Percentiles rank a stretch among this genome's conserved stretches.
These are phyloP conservation scores for Aspergillus sergii DNA, from an alignment of 2,329 filamentous ascomycete genomes.

Conservation along the genomic window DNA sequence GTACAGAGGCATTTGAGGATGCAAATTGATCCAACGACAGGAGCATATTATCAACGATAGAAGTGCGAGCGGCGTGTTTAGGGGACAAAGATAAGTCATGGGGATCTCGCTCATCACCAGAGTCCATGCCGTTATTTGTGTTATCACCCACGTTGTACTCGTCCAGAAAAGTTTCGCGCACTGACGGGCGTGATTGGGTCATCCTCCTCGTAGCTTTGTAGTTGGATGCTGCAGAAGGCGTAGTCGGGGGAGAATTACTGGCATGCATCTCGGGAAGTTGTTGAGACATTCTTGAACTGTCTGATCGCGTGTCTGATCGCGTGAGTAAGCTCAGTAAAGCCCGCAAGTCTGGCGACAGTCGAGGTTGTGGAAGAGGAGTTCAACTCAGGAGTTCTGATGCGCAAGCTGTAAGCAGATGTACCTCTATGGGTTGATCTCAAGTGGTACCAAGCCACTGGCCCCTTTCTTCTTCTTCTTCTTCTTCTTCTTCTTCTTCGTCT, in stretches of 20 bases:
- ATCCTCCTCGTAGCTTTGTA: slow-evolving; percentile 33
- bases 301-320: slow-evolving; percentile 11
- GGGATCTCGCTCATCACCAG: slow-evolving; percentile 44
- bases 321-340: slow-evolving; percentile 16
- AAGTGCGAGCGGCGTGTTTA: slow-evolving; percentile 78
- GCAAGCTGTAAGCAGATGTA: neutral
- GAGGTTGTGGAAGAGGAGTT: neutral
- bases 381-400: neutral
- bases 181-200: slow-evolving; percentile 34
- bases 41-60: slow-evolving; percentile 93
- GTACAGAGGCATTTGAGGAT: slow-evolving; percentile 37
- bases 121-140: slow-evolving; percentile 36
- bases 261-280: slow-evolving; percentile 27
- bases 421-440: neutral
- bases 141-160: slow-evolving; percentile 36
- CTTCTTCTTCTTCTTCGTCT: neutral
- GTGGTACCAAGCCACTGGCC: neutral
- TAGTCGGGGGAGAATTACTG: slow-evolving; percentile 41
- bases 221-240: slow-evolving; percentile 40
- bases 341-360: neutral
- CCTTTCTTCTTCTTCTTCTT: neutral
- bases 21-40: slow-evolving; percentile 86
- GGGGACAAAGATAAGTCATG: slow-evolving; percentile 85
- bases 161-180: slow-evolving; percentile 46
- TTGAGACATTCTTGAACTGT: slow-evolving; percentile 31